phyloP scores from a whole-genome alignment of 164 flowering plant genomes.

The Chloranthus sessilifolius region DNA sequence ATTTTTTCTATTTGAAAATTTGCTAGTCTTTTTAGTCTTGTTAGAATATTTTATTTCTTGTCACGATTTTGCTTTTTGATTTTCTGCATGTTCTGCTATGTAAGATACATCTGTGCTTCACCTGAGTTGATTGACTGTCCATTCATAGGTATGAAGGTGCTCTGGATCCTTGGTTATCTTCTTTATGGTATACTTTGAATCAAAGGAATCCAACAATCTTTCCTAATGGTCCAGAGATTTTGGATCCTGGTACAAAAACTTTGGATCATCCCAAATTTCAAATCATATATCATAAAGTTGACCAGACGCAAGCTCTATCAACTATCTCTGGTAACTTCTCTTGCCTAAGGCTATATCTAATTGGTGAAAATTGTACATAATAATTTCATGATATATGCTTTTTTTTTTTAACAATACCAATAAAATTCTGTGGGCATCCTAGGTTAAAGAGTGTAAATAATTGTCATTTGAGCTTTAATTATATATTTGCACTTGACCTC shows the following conservation, averaged over 20 bases:
- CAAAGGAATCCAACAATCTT: conserved; percentile 49
- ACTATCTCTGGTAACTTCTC: conserved; percentile 39
- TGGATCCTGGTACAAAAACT: conserved; percentile 27
- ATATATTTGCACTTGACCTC: too few species aligned
- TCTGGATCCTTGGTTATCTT: conserved; percentile 92
- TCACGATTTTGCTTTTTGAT: too few species aligned
- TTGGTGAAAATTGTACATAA: too few species aligned
- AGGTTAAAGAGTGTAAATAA: too few species aligned
- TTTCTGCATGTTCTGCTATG: too few species aligned
- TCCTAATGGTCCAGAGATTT: conserved; percentile 39
- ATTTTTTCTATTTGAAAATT: too few species aligned
- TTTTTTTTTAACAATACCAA: not conserved
- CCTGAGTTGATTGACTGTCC: too few species aligned
- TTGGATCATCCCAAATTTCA: conserved; percentile 61
- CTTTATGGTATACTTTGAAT: conserved; percentile 61
- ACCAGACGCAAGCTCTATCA: conserved; percentile 24
- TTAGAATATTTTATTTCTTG: too few species aligned
- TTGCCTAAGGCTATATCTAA: too few species aligned
- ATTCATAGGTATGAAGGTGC: conserved; percentile 84
- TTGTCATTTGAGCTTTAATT: not conserved
- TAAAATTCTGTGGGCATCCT: too few species aligned
- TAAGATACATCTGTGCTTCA: too few species aligned
- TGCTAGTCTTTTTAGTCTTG: too few species aligned
- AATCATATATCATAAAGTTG: conserved; percentile 48
- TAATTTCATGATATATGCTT: not conserved